These are phyloP conservation scores for Quercus bicolor DNA, from an alignment of 306 rosid species.

Conservation along the genomic window DNA sequence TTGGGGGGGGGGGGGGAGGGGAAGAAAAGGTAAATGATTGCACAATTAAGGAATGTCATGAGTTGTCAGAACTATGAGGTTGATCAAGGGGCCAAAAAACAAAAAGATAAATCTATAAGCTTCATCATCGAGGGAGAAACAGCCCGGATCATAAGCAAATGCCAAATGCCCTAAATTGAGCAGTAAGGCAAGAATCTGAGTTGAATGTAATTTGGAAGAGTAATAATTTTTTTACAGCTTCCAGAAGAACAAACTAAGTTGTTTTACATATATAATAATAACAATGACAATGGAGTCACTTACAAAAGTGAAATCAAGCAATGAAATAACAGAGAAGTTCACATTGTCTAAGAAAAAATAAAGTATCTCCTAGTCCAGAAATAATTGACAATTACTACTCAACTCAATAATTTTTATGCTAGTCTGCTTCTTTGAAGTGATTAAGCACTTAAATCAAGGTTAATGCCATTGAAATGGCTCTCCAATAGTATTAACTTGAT, in stretches of 20 bases:
- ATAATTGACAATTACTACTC: not conserved
- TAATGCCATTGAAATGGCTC: not conserved
- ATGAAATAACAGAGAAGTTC: not conserved
- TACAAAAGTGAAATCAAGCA: not conserved
- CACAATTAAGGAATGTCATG: not conserved
- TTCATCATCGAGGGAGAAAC: no score
- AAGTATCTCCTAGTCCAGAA: not conserved
- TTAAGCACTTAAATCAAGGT: not conserved
- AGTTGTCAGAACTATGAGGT: not conserved
- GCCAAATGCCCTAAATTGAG: not conserved
- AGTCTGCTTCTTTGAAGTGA: not conserved
- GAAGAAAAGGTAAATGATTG: not conserved
- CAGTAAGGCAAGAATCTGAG: not conserved
- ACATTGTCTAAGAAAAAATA: not conserved
- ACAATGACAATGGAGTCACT: no score
- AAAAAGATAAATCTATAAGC: not conserved
- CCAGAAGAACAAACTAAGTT: not conserved
- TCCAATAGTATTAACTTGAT: conserved; percentile 18
- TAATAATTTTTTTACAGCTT: not conserved
- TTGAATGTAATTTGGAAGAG: not conserved
- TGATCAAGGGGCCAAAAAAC: not conserved
- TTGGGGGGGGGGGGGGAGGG: not conserved
- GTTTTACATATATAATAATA: not conserved
- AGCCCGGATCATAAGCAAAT: no score
- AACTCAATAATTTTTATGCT: not conserved